Base-by-base conservation (phyloP, 768 basidiomycete species). In the Amanita pallidorosea region DNA sequence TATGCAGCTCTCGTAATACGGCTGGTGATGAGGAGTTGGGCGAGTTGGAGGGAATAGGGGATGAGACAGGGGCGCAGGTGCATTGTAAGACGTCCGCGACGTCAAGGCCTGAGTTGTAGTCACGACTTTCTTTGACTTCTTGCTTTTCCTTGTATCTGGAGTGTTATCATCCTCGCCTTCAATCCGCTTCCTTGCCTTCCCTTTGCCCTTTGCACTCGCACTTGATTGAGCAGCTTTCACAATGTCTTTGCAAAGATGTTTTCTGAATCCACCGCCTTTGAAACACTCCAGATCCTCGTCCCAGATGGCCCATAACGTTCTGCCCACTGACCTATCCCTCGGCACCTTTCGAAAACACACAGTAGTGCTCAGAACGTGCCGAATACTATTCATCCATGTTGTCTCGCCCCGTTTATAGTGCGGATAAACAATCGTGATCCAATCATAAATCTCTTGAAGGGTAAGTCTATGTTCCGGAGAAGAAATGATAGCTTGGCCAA, bases 381-480 rank as follows among this genome's bases (percentile, higher is more conserved):
- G 80, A 53, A 98, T 91, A 50, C 91, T 94, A 66, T 96, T 96
- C 81, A 94, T 93, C 95, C 95, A 98, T 5, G 92, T 95, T 3
- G 85, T 79, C 59, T 97, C 93, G 18, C 86, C 85, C 52, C 88
- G 85, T 66, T 91, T 90, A 70, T 90, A 99, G 62, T 84, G 83
- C 6, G 96, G 94, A 66, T 92, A 94, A 7, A 89, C 88, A 37
- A 86, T 88, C 42, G 89, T 90, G 60, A 99, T 94, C 78, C 81
- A 99, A 62, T 89, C 85, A 61, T 98, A 98, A 56, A 99, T 96
- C 63, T 98, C 92, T 63, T 94, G 88, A 22, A 98, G 74, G 2
- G 91, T 91, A 47, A 97, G 81, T 47, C 87, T 83, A 58, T 88
- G 85, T 25, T 85, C 79, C 1, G 80, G 76, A 3, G 88, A 90